Percentiles rank a stretch among this genome's conserved stretches.
Conservation (phyloP, 495 filamentous ascomycete species). For the Friedmanniomyces endolithicus region DNA sequence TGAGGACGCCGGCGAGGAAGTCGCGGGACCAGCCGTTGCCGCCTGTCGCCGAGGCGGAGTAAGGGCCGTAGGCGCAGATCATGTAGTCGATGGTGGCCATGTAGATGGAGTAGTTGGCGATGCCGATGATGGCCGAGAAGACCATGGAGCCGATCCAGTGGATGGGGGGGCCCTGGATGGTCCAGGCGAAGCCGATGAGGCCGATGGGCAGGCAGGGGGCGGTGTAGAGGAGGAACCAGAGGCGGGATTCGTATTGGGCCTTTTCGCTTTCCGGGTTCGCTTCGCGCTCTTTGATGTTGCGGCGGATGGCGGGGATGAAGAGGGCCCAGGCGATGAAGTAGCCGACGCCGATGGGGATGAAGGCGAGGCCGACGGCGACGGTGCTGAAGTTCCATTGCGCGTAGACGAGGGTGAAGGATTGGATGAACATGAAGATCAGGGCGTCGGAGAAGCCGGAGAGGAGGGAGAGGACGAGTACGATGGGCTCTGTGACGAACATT, state of each 20-base stretch:
- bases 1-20: constrained; percentile 69
- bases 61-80: constrained; percentile 68
- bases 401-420: constrained; percentile 54
- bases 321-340: constrained; percentile 52
- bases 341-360: constrained; percentile 51
- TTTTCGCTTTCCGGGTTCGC: constrained; percentile 44
- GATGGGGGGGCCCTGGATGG: constrained; percentile 41
- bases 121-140: constrained; percentile 51
- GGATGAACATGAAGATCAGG: constrained; percentile 70
- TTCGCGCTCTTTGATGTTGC: constrained; percentile 42
- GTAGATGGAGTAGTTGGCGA: constrained; percentile 57
- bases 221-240: constrained; percentile 47
- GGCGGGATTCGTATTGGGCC: constrained; percentile 46
- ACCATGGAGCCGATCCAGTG: constrained; percentile 58
- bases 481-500: constrained; percentile 65
- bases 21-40: constrained; percentile 67
- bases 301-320: constrained; percentile 51
- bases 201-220: constrained; percentile 56
- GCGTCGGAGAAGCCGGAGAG: constrained; percentile 68
- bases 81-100: constrained; percentile 81
- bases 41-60: constrained; percentile 66
- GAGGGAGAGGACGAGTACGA: constrained; percentile 58
- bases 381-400: constrained; percentile 49
- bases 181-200: constrained; percentile 59
- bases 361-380: constrained; percentile 46